Percentiles rank a stretch among this genome's conserved stretches.
Evolutionary conservation across 192 early-diverging fungal species (phyloP).

Genomic region (Coemansia sp.): DNA sequence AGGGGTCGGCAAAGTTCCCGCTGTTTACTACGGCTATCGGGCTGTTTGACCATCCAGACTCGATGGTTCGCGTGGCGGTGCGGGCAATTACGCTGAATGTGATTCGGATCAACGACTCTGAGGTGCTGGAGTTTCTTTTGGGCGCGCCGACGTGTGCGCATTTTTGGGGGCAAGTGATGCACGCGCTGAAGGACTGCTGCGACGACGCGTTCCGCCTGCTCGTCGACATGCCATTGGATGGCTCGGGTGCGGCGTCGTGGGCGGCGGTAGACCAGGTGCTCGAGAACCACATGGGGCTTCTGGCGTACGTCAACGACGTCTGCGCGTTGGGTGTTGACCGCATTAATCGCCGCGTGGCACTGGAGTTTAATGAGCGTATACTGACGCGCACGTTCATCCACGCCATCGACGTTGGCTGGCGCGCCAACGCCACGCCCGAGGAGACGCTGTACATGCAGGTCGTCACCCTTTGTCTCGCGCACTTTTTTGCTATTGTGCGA

Average conservation of each 20-base stretch:
- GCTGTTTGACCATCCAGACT: conserved; percentile 67
- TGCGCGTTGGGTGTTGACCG: conserved; percentile 56
- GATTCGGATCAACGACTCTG: conserved; percentile 46
- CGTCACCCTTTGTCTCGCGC: conserved; percentile 35
- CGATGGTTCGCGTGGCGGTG: conserved; percentile 71
- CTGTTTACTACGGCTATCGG: conserved; percentile 66
- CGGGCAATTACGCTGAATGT: conserved; percentile 66
- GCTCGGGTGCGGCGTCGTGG: conserved; percentile 22
- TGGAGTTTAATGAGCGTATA: conserved; percentile 36
- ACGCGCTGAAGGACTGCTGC: conserved; percentile 26
- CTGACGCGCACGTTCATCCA: conserved; percentile 35
- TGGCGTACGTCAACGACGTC: conserved; percentile 66
- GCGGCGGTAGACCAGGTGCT: conserved; percentile 56
- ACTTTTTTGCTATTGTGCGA: conserved; percentile 50
- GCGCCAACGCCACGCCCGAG: conserved; percentile 18
- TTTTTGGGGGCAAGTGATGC: conserved; percentile 47
- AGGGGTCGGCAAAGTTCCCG: conserved; percentile 41
- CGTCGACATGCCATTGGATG: conserved; percentile 43
- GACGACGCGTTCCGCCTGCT: conserved; percentile 49
- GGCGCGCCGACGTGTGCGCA: conserved; percentile 22
- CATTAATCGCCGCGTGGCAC: conserved; percentile 52
- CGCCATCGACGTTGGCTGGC: conserved; percentile 32
- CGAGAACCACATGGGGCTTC: conserved; percentile 62
- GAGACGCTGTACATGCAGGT: conserved; percentile 55
- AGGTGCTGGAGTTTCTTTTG: conserved; percentile 37